phyloP scores from a whole-genome alignment of 305 asterid species.

The Salvia sclarea region DNA sequence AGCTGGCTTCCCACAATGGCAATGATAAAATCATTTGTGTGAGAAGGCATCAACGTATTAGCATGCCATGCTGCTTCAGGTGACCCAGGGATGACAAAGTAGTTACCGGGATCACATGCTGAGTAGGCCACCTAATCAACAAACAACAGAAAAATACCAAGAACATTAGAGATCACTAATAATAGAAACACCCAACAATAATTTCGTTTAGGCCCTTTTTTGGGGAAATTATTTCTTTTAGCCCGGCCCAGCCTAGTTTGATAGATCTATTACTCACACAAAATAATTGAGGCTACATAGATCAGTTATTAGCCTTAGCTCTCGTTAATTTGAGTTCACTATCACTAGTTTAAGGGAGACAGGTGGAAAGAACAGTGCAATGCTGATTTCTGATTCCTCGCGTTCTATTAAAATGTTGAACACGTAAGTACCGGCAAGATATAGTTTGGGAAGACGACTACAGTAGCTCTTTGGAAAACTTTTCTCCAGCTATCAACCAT shows the following conservation, averaged over 20 bases:
- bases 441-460: conserved; percentile 81
- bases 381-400: background rate
- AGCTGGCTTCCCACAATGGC: conserved; percentile 72
- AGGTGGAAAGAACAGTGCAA: background rate
- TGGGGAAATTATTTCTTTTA: no score
- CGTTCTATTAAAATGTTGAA: conserved; percentile 7
- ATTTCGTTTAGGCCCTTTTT: no score
- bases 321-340: background rate
- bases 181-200: background rate
- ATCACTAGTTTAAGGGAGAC: background rate
- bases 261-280: background rate
- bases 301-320: no score
- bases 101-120: conserved; percentile 77
- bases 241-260: no score
- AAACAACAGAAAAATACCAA: conserved; percentile 28
- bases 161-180: background rate
- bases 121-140: conserved; percentile 67
- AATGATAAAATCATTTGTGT: conserved; percentile 50
- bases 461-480: conserved; percentile 67
- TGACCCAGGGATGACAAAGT: conserved; percentile 77
- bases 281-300: background rate
- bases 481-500: conserved; percentile 69
- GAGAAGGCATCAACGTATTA: conserved; percentile 36
- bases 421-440: conserved; percentile 64
- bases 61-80: conserved; percentile 67